Base-by-base conservation (phyloP, 805 yeast genomes). In the Metschnikowia similis region DNA sequence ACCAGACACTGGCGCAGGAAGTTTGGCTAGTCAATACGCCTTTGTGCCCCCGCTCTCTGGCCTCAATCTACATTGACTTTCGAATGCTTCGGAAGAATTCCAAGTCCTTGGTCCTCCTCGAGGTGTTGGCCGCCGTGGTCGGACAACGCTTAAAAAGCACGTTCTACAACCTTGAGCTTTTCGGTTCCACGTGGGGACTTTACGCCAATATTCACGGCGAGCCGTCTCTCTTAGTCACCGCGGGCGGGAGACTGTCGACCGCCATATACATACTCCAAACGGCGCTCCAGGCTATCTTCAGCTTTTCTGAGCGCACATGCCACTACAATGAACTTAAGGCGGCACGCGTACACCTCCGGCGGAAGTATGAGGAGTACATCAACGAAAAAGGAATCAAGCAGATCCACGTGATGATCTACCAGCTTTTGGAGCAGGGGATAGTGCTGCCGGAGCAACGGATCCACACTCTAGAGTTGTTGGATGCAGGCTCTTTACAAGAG, bases 161-260 rank as follows among this genome's bases (percentile, higher is more conserved):
- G 5, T 56, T 86, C 1, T 86, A 85, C 58, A 76, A 79, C 1
- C 74, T 83, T 1, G 80, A 82, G 49, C 60, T 72, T n/a, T 50
- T 83, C 8, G 82, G 83, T 1, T 83, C 75, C 57, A 61, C 77
- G 0, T 85, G 85, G 79, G 82, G 79, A 16, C 52, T 85, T 0
- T 68, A 64, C 35, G 79, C 89, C 0, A 80, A 84, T 3, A 52
- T 70, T 11, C 78, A 77, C 54, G 84, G 87, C 4, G 80, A 76
- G 46, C 72, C 76, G 0, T 77, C 84, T 6, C 59, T 86, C 6
- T 64, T 76, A 0, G 56, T 85, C n/a, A 76, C 76, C 3, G 61
- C 82, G 0, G 66, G 77, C 28, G 92, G 94, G 0, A 76, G 77
- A n/a, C 57, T 62, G 0, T 64, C 64, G 29, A 76, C 80, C 1